These are phyloP conservation scores for Suillus americanus DNA, from an alignment of 768 basidiomycete species.

Conservation along the genomic window DNA sequence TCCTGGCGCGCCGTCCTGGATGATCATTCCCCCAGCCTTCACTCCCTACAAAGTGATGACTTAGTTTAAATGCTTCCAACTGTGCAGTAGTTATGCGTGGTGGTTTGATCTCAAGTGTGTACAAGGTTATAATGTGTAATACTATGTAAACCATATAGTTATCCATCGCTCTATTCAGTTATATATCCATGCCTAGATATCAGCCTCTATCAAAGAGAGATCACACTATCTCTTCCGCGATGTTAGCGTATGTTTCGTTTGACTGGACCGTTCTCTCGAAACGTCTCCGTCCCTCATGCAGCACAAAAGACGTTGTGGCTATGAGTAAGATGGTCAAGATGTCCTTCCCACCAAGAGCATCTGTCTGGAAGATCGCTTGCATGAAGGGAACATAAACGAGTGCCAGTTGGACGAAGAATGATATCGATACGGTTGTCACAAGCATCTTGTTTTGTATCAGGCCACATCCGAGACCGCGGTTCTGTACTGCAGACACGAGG, in stretches of 20 bases:
- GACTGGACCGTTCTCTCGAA: slow-evolving; percentile 69
- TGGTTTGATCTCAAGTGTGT: neutral
- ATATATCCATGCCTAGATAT: neutral
- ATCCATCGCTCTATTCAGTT: neutral
- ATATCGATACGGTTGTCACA: slow-evolving; percentile 81
- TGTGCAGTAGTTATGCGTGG: neutral
- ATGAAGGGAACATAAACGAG: slow-evolving; percentile 90
- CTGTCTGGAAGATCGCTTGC: slow-evolving; percentile 94
- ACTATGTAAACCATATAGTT: slow-evolving; percentile 8
- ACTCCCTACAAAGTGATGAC: slow-evolving; percentile 15
- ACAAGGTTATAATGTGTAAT: slow-evolving; percentile 10
- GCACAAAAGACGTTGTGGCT: slow-evolving; percentile 57
- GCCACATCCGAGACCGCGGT: slow-evolving; percentile 86
- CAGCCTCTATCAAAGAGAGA: neutral
- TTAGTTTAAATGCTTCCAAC: neutral
- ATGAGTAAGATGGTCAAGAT: slow-evolving; percentile 67
- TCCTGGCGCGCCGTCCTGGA: slow-evolving; percentile 13
- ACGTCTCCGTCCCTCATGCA: slow-evolving; percentile 79
- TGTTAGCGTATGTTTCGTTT: slow-evolving; percentile 48
- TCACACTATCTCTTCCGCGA: slow-evolving; percentile 63
- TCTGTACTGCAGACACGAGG: slow-evolving; percentile 92
- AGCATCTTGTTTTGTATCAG: slow-evolving; percentile 88
- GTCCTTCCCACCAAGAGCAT: slow-evolving; percentile 68
- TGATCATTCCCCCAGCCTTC: slow-evolving; percentile 31
- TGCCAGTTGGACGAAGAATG: slow-evolving; percentile 79